Base-by-base conservation (phyloP, 305 asterid species). In the Caryopteris hybrid region DNA sequence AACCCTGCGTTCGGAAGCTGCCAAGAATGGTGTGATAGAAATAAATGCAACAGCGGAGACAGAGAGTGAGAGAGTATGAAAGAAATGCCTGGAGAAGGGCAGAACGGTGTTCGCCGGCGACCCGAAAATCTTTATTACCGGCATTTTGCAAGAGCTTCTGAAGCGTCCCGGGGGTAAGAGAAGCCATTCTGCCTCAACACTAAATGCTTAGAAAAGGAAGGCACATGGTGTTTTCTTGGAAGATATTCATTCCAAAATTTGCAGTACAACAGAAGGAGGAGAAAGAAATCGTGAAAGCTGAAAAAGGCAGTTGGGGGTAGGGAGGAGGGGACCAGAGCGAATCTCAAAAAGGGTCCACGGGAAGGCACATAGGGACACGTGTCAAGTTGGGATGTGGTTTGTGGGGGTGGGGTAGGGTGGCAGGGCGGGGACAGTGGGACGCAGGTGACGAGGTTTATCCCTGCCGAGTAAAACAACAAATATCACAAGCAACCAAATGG, bases 31-130 rank as follows among this genome's bases (percentile, higher is more conserved):
- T 12, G 12, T 25, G 23, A n/a, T 14, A 61, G n/a, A 61, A 13
- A 43, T 4, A 4, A 61, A 36, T 10, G 22, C 31, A 46, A 16
- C n/a, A 31, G n/a, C n/a, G 23, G 2, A 14, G 3, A 53, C 1
- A 53, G 11, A 7, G 34, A 51, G 58, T 31, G 36, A 21, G 31
- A 7, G 7, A n/a, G n/a, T n/a, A n/a, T n/a, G n/a, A n/a, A n/a
- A 31, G 9, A 29, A 74, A 33, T 75, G 82, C 96, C 94, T 90
- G 97, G 23, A 90, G 92, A 84, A 90, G 86, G 43, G 96, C 88
- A 59, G 92, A 83, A 61, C 97, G 97, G 87, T 90, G 96, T 73
- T 90, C 88, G 4, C 97, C 92, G 52, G 88, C 92, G 25, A 86
- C 90, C 68, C 77, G 89, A 55, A 80, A 88, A 29, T 89, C 79